These are phyloP conservation scores for Angomonas desouzai DNA, from an alignment of 208 protist genomes.

Conservation along the genomic window DNA sequence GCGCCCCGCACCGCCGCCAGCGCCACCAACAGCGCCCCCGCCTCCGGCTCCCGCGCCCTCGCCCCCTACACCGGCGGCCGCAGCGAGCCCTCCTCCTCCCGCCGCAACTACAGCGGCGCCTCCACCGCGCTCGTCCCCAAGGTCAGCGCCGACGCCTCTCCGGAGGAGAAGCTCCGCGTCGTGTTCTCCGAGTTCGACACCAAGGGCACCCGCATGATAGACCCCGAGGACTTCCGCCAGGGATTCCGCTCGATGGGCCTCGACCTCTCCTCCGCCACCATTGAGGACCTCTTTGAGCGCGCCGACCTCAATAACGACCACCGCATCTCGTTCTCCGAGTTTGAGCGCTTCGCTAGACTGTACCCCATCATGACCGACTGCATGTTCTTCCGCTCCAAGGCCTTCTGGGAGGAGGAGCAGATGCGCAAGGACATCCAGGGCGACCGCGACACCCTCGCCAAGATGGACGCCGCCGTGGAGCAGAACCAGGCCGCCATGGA, in stretches of 20 bases:
- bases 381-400: constrained; percentile 88
- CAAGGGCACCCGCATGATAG: constrained; percentile 72
- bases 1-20: constrained; percentile 17
- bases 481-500: constrained; percentile 45
- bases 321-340: constrained; percentile 84
- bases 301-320: constrained; percentile 80
- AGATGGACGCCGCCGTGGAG: constrained; percentile 62
- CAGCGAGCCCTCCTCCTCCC: constrained; percentile 34
- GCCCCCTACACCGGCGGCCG: constrained; percentile 62
- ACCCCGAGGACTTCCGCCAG: constrained; percentile 75
- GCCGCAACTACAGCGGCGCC: constrained; percentile 22
- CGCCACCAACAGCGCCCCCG: constrained; percentile 11
- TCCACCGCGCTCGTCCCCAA: constrained; percentile 62
- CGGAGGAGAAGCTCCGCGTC: constrained; percentile 85
- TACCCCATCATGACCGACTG: constrained; percentile 92
- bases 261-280: constrained; percentile 80
- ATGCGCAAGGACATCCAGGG: constrained; percentile 76
- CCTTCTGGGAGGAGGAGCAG: constrained; percentile 90
- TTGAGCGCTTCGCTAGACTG: constrained; percentile 81
- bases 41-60: constrained; percentile 12
- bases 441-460: constrained; percentile 65
- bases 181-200: constrained; percentile 87
- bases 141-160: constrained; percentile 46
- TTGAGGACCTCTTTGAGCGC: constrained; percentile 88
- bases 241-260: constrained; percentile 81